These are phyloP conservation scores for Penicillium daleae DNA, from an alignment of 495 filamentous ascomycete species.

Conservation along the genomic window DNA sequence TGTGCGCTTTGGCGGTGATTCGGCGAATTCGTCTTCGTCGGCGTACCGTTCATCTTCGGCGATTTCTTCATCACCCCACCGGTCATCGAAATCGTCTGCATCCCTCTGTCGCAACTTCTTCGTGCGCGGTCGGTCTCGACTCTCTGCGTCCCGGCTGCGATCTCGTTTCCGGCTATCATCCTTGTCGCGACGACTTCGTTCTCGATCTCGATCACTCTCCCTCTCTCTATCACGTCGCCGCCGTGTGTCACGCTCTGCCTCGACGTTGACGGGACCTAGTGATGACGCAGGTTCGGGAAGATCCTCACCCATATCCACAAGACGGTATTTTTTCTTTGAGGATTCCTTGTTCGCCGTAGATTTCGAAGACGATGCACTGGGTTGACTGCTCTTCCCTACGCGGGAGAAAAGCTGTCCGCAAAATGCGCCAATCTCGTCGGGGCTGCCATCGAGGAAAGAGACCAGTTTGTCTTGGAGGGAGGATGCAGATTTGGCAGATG, in stretches of 20 bases:
- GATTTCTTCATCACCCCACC: constrained; percentile 80
- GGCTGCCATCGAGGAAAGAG: constrained; percentile 56
- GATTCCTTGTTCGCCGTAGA: constrained; percentile 24
- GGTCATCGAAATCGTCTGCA: constrained; percentile 66
- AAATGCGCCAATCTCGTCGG: constrained; percentile 54
- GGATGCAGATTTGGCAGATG: constrained; percentile 55
- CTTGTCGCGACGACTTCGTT: constrained; percentile 35
- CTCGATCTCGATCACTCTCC: constrained; percentile 38
- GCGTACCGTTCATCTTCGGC: constrained; percentile 44
- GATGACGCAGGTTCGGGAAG: constrained; percentile 39
- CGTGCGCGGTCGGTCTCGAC: constrained; percentile 51
- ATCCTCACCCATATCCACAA: constrained; percentile 84
- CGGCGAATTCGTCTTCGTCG: constrained; percentile 50
- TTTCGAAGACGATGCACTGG: constrained; percentile 14
- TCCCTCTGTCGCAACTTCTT: constrained; percentile 59
- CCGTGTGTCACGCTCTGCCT: constrained; percentile 51
- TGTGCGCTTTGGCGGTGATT: constrained; percentile 62
- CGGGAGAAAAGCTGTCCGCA: constrained; percentile 57
- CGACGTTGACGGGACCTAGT: constrained; percentile 55
- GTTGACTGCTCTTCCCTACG: constrained; percentile 35
- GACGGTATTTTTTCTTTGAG: constrained; percentile 70
- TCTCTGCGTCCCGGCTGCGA: constrained; percentile 46
- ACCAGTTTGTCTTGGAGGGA: constrained; percentile 57
- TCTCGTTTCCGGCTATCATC: constrained; percentile 48
- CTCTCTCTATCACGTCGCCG: constrained; percentile 52